Evolutionary conservation across 2,329 filamentous ascomycete species (phyloP), one percentile per base, ranked within the genome.

Genomic region (Botryotinia convoluta): DNA sequence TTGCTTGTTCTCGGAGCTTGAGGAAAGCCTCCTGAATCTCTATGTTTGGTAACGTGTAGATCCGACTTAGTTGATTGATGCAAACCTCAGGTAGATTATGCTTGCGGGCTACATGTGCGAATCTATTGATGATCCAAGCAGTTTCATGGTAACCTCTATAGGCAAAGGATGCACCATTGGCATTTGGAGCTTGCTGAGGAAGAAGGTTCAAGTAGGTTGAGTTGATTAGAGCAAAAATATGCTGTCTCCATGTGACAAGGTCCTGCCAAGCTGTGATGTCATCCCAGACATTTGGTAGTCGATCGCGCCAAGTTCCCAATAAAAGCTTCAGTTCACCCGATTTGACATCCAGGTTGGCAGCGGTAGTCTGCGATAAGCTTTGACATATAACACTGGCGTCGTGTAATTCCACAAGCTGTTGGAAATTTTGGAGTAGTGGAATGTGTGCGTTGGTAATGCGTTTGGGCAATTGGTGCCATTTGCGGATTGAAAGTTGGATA

Each of bases 201-300:
- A 98, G 85, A 63, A 99, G 87, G 71, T 90, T 89, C 18, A 99
- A 88, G 80, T 99, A 99, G 0, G 94, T 97, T 67, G 89, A 90
- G 81, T 99, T 99, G 84, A 99, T 98, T 37, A 99, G 88, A 73
- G 94, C 92, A 85, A 99, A 99, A 74, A 99, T 98, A 82, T 99
- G 96, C 81, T 99, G 97, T 77, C 96, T 91, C 96, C 96, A 99
- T 1, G 96, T 99, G n/a, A 99, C 96, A 59, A 99, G 86, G 81
- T 99, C 97, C 82, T 99, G 96, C 96, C 96, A 99, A 57, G 96
- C 94, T 76, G 97, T 97, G 82, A 99, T 99, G 82, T 99, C 96
- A 81, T 99, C 96, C 96, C 96, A 99, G 5, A 97, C 92, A 80
- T 99, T 99, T 2, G 96, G 96, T 70, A 99, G 85, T 67, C 96